Conservation (phyloP, 306 rosid genomes). For the Quercus suber region DNA sequence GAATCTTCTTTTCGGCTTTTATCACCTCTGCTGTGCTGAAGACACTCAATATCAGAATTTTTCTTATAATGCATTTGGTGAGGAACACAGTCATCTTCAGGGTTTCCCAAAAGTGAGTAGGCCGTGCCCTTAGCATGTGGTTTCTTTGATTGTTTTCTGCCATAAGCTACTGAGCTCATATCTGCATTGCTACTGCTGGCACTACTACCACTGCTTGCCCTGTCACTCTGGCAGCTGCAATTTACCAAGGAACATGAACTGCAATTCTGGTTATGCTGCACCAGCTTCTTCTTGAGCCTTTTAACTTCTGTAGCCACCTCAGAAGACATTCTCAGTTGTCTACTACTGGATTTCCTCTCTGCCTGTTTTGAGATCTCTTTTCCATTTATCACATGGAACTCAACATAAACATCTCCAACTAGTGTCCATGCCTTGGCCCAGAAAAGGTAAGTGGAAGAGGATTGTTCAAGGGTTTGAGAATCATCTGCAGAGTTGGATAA, state of each 20-base stretch:
- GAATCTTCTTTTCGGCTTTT: slow-evolving; percentile 23
- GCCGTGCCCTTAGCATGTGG: slow-evolving; percentile 36
- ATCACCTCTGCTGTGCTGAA: slow-evolving; percentile 25
- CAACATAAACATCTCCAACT: slow-evolving; percentile 86
- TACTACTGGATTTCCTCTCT: slow-evolving; percentile 46
- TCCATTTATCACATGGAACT: slow-evolving; percentile 55
- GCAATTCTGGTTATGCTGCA: slow-evolving; percentile 65
- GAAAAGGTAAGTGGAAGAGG: slow-evolving; percentile 71
- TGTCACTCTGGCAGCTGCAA: slow-evolving; percentile 96
- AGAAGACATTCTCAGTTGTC: slow-evolving; percentile 76
- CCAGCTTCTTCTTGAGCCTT: slow-evolving; percentile 86
- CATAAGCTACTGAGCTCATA: slow-evolving; percentile 29
- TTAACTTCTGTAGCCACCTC: slow-evolving; percentile 96
- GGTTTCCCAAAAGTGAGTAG: slow-evolving; percentile 42
- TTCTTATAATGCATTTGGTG: slow-evolving; percentile 28
- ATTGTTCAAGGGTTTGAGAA: slow-evolving; percentile 50
- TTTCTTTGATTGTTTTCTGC: slow-evolving; percentile 63
- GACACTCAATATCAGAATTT: slow-evolving; percentile 30
- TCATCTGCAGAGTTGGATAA: slow-evolving; percentile 31
- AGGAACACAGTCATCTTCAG: slow-evolving; percentile 34
- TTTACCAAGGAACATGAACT: slow-evolving; percentile 84
- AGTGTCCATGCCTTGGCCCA: slow-evolving; percentile 96
- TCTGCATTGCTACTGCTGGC: slow-evolving; percentile 77
- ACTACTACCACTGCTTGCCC: slow-evolving; percentile 97
- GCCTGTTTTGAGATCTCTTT: slow-evolving; percentile 44